phyloP scores from a whole-genome alignment of 1,284 basidiomycete species.

The Pseudozyma flocculosa region DNA sequence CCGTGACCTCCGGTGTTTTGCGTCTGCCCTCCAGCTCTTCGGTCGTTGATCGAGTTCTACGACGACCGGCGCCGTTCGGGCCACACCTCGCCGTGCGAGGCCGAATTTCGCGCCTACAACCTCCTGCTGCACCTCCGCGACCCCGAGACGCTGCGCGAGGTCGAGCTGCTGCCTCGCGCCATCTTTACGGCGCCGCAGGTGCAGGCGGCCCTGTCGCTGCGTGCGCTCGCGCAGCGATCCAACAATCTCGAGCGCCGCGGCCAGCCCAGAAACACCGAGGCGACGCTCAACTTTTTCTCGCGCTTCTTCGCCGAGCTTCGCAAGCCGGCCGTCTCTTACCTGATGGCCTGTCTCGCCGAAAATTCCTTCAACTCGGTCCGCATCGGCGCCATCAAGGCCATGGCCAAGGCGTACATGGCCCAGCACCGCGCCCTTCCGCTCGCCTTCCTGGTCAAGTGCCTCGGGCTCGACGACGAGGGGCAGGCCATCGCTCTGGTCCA shows the following conservation, averaged over 20 bases:
- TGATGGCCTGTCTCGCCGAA: slow-evolving; percentile 64
- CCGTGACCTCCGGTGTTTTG: background rate
- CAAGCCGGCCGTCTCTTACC: slow-evolving; percentile 59
- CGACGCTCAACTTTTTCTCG: slow-evolving; percentile 66
- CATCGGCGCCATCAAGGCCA: slow-evolving; percentile 61
- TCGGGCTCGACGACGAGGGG: slow-evolving; percentile 39
- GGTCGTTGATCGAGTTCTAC: slow-evolving; percentile 89
- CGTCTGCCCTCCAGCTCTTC: too few relatives aligned
- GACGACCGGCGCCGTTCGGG: slow-evolving; percentile 71
- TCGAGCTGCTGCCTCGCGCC: slow-evolving; percentile 71
- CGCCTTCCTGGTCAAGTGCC: slow-evolving; percentile 19
- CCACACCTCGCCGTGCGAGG: slow-evolving; percentile 73
- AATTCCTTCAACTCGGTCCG: slow-evolving; percentile 63
- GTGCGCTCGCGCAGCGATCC: slow-evolving; percentile 74
- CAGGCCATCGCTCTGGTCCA: slow-evolving; percentile 52
- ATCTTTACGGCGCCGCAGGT: slow-evolving; percentile 76
- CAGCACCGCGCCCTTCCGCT: slow-evolving; percentile 53
- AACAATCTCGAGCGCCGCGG: slow-evolving; percentile 65
- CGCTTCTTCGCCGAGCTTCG: slow-evolving; percentile 62
- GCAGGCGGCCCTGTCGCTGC: slow-evolving; percentile 77
- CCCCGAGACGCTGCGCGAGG: slow-evolving; percentile 70
- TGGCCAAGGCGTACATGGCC: slow-evolving; percentile 61
- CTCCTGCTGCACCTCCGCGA: slow-evolving; percentile 86
- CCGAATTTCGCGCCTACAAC: slow-evolving; percentile 95
- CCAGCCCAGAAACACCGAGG: slow-evolving; percentile 60